Conservation (phyloP, 2,329 filamentous ascomycete genomes). For the Botrytis paeoniae region DNA sequence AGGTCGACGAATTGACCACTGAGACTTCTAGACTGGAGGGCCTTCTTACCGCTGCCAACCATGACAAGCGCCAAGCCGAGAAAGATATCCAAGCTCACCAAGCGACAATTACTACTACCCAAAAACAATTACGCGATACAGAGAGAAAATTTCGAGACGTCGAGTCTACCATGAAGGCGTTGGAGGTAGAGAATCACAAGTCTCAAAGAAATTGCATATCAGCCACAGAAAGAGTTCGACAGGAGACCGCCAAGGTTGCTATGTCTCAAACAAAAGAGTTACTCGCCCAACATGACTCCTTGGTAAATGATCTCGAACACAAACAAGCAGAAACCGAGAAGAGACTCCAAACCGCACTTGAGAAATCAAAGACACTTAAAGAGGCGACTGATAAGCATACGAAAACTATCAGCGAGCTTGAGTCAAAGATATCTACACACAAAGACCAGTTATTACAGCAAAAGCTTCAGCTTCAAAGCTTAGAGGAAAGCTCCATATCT, state of each 20-base stretch:
- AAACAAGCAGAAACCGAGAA: slow-evolving; percentile 1
- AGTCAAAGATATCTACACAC: neutral
- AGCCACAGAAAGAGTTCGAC: slow-evolving; percentile 8
- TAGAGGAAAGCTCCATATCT: neutral
- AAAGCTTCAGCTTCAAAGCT: slow-evolving; percentile 2
- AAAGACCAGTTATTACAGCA: slow-evolving; percentile 14
- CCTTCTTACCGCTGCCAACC: slow-evolving; percentile 37
- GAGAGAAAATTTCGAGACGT: slow-evolving; percentile 21
- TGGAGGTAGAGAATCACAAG: slow-evolving; percentile 34
- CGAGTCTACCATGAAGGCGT: slow-evolving; percentile 30
- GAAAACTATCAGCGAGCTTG: neutral
- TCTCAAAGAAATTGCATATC: slow-evolving; percentile 2
- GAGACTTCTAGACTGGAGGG: slow-evolving; percentile 29
- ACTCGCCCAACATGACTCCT: slow-evolving; percentile 2
- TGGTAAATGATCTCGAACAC: slow-evolving; percentile 13
- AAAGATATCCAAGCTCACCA: slow-evolving; percentile 22
- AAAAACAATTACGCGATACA: slow-evolving; percentile 22
- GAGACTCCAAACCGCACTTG: neutral
- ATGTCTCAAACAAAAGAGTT: slow-evolving; percentile 18
- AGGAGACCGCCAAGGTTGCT: slow-evolving; percentile 32
- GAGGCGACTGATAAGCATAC: neutral
- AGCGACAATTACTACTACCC: slow-evolving; percentile 14
- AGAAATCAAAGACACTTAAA: neutral
- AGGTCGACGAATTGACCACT: slow-evolving; percentile 29
- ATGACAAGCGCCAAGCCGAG: slow-evolving; percentile 33